Evolutionary conservation across 345 rosid species (phyloP), one percentile per base, ranked within the genome.

Genomic region (Cardiospermum halicacabum): DNA sequence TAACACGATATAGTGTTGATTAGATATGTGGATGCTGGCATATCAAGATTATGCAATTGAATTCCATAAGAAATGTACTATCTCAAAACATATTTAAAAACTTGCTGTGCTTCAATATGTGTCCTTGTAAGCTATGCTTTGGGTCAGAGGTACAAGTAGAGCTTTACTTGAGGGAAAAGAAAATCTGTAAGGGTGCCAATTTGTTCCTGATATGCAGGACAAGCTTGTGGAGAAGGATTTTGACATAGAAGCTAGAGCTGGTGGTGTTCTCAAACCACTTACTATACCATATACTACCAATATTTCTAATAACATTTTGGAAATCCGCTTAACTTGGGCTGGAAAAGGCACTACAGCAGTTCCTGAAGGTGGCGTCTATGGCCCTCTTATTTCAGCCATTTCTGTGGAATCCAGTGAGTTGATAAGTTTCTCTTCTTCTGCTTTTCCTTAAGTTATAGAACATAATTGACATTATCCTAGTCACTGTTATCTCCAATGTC

Each of bases 321-420:
- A 85, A 72, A 79, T 88, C 31, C 80, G 81, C n/a, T 53, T 88
- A 10, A 78, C 69, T 39, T 88, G 87, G 91, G 81, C 84, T 7
- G 95, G 95, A 37, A 83, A 73, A 80, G 95, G 91, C 64, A 85
- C 91, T 0, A 80, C 80, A 0, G 9, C 39, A 50, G 74, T 82
- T 62, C 95, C 91, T 12, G 16, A 0, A 2, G 74, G 71, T 67
- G 83, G 92, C 40, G 58, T 69, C 45, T 85, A 88, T 60, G 92
- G 92, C 30, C 81, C 96, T 68, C 73, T 88, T 25, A 72, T 85
- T 60, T 89, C 92, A 53, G 90, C 92, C 25, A 81, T 89, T 47
- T 77, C 88, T 42, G 84, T 79, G 0, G 70, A 74, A 40, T 75
- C 58, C 51, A 32, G 43, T 61, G 27, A 40, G 50, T 11, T n/a